phyloP scores from a whole-genome alignment of 768 basidiomycete species.

The Phlegmacium glaucopus region DNA sequence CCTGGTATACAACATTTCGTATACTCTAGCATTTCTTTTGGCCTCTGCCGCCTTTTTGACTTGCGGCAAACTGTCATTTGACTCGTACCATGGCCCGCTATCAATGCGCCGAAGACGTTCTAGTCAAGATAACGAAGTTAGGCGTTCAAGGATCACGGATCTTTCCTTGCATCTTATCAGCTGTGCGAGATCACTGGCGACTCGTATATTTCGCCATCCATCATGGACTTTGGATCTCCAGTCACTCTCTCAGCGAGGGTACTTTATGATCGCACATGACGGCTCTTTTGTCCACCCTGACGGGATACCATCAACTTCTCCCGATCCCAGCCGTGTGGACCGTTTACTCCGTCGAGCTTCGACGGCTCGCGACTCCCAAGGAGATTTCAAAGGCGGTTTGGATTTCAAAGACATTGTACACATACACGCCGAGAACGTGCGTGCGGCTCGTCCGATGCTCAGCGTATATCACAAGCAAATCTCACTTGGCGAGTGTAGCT shows the following conservation, averaged over 20 bases:
- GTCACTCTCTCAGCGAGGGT: conserved; percentile 46
- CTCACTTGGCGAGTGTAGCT: too few species aligned
- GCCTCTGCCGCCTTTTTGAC: conserved; percentile 41
- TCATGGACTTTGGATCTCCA: conserved; percentile 22
- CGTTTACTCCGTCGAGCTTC: conserved; percentile 23
- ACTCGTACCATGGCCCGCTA: neutral
- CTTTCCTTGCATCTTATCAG: too few species aligned
- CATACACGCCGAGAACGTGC: neutral
- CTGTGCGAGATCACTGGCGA: neutral
- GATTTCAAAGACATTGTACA: conserved; percentile 44
- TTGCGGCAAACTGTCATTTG: conserved; percentile 33
- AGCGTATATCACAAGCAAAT: too few species aligned
- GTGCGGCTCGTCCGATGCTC: too few species aligned
- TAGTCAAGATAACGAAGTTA: neutral
- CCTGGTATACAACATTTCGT: conserved; percentile 57
- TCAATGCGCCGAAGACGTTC: neutral
- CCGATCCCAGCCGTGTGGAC: conserved; percentile 34
- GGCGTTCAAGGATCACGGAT: neutral
- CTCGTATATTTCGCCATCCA: conserved; percentile 3
- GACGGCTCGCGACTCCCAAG: neutral
- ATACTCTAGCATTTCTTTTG: conserved; percentile 48
- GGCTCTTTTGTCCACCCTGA: conserved; percentile 54
- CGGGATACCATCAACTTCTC: conserved; percentile 33
- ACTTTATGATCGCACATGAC: conserved; percentile 55
- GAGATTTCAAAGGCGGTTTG: conserved; percentile 25